Conservation (phyloP, 2,329 filamentous ascomycete genomes). For the Trichoderma semiorbis region DNA sequence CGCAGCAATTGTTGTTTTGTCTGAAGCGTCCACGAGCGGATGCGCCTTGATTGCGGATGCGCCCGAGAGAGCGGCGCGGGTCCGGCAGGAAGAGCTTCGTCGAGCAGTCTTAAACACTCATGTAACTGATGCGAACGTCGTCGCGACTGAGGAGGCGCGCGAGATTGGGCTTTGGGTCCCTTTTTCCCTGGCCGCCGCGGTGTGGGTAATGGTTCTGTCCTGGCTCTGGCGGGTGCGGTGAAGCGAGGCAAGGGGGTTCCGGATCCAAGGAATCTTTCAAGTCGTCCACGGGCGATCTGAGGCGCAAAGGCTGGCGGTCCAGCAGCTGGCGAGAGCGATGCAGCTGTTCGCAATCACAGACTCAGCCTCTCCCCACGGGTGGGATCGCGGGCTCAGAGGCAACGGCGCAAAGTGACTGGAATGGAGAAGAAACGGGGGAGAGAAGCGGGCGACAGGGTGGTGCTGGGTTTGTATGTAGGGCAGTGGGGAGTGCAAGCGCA, state of each 20-base stretch:
- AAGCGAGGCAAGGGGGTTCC: slow-evolving; percentile 15
- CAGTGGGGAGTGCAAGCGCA: slow-evolving; percentile 18
- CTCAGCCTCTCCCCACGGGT: slow-evolving; percentile 18
- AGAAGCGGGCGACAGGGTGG: slow-evolving; percentile 8
- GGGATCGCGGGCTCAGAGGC: slow-evolving; percentile 19
- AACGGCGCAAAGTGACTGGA: slow-evolving; percentile 18
- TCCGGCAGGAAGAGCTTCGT: not conserved
- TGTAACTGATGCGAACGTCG: not conserved
- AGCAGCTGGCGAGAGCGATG: not conserved
- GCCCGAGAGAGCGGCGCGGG: slow-evolving; percentile 8
- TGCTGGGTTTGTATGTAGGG: slow-evolving; percentile 22
- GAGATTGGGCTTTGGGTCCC: not conserved
- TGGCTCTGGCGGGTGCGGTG: slow-evolving; percentile 12
- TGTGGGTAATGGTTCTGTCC: slow-evolving; percentile 1
- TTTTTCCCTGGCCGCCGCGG: not conserved
- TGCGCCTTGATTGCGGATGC: slow-evolving; percentile 11
- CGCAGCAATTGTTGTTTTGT: not conserved
- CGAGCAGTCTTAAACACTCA: slow-evolving; percentile 1
- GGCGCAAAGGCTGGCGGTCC: not conserved
- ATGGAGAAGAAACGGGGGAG: slow-evolving; percentile 20
- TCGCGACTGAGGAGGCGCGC: slow-evolving; percentile 17
- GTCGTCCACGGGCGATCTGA: not conserved
- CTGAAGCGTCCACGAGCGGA: not conserved
- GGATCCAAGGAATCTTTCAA: not conserved
- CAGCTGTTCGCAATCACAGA: slow-evolving; percentile 16